Conservation (phyloP, 306 rosid species). For the Casuarina equisetifolia region DNA sequence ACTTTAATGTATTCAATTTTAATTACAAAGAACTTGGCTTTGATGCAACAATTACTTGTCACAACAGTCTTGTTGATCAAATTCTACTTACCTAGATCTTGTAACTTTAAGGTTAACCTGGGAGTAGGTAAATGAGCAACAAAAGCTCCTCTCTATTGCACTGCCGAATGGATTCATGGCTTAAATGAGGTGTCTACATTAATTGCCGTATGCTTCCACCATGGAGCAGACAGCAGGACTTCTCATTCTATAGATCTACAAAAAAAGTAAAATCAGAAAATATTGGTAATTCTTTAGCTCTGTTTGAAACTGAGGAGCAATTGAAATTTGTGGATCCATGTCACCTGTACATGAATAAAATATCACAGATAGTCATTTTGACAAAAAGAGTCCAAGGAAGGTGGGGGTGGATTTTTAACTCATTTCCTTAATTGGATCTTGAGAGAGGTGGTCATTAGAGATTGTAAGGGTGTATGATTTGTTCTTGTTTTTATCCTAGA, state of each 20-base stretch:
- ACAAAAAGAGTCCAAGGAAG: too few relatives aligned
- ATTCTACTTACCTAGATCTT: too few relatives aligned
- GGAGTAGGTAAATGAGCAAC: neutral
- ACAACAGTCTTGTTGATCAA: neutral
- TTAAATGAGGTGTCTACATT: neutral
- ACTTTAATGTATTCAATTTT: neutral
- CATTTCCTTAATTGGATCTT: too few relatives aligned
- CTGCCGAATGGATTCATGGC: neutral
- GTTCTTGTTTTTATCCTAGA: too few relatives aligned
- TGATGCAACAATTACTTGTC: neutral
- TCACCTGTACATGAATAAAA: too few relatives aligned
- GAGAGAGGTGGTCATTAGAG: too few relatives aligned
- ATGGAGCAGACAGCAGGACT: neutral
- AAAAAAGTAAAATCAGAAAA: neutral
- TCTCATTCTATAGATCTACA: neutral
- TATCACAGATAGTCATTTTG: too few relatives aligned
- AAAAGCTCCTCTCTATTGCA: neutral
- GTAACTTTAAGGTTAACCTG: neutral
- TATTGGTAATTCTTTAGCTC: neutral
- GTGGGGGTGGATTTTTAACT: too few relatives aligned
- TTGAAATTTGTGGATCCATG: too few relatives aligned
- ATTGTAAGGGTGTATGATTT: too few relatives aligned
- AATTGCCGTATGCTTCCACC: neutral
- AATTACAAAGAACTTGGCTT: neutral
- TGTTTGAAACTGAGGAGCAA: neutral